These are phyloP conservation scores for Alloteropsis semialata DNA, from an alignment of 176 grass and related monocot species.

Conservation along the genomic window DNA sequence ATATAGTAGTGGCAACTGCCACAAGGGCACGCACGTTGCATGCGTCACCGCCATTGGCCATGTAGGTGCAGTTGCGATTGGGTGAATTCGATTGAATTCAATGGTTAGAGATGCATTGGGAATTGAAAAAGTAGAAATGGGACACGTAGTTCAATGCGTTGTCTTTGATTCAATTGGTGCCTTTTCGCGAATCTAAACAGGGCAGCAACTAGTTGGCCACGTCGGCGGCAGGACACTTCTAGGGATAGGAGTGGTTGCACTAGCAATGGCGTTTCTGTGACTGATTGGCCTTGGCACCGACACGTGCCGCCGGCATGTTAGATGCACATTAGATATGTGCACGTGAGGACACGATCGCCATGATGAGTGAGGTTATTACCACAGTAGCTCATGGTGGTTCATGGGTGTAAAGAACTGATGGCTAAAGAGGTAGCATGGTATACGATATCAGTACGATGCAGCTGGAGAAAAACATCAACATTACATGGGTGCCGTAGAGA, in stretches of 20 bases:
- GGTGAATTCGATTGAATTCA: too few species aligned
- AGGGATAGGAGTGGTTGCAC: neutral
- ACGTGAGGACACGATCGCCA: neutral
- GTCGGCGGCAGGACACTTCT: conserved; percentile 23
- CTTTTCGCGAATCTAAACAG: too few species aligned
- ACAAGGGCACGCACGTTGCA: conserved; percentile 23
- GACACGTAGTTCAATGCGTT: too few species aligned
- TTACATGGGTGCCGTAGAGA: neutral
- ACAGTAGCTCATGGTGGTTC: neutral
- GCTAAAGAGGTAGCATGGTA: neutral
- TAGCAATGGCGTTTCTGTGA: neutral
- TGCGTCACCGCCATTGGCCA: conserved; percentile 28
- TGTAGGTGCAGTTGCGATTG: neutral
- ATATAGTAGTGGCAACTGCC: conserved; percentile 24
- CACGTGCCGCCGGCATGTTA: neutral
- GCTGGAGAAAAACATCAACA: too few species aligned
- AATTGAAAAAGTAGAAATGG: too few species aligned
- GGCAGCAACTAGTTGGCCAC: too few species aligned
- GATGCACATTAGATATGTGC: neutral
- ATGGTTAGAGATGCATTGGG: too few species aligned
- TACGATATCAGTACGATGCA: neutral
- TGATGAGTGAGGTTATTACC: neutral
- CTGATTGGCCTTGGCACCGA: neutral
- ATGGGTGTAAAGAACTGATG: neutral
- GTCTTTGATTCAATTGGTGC: too few species aligned